Base-by-base conservation (phyloP, 148 eudicot species). In the Pouteria glomerata region DNA sequence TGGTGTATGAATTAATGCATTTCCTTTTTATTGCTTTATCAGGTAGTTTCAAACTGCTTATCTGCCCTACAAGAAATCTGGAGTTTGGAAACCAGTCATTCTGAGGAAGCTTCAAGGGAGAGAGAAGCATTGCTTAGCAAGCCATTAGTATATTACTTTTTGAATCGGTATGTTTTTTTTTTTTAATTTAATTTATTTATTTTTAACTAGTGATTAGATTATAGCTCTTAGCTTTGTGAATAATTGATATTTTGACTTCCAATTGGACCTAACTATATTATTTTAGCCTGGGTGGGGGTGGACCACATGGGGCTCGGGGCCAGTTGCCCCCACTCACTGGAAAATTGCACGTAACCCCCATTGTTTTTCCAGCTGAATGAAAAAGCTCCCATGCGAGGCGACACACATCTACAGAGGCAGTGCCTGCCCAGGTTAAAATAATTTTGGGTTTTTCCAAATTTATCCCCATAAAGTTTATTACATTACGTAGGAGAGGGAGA, bases 41-140 rank as follows among this genome's bases (percentile, higher is more conserved):
- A 96, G 99, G 99, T 96, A 61, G 97, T 96, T 82, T 94, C 96
- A 70, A 96, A 92, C 69, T 88, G 92, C 81, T 78, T 96, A 77
- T 82, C 86, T 79, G 86, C 96, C 59, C 71, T 95, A 35, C 97
- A 96, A 87, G 99, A 96, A 81, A 96, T 96, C 57, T 96, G 99
- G 97, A 86, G 90, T 57, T 81, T 89, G 73, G 97, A 92, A 77
- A 92, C 97, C 82, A 88, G 85, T 74, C 75, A 84, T 27, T 92
- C 96, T 53, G 99, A 92, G 77, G 97, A 92, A 78, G 99, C 97
- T 61, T 80, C 92, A 69, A 85, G 77, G 79, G 99, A 96, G 73
- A 87, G 92, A 83, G 99, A 96, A 74, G 79, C 79, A 44, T 85
- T 96, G 81, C 85, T 90, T 75, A 87, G 96, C 90, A 96, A 96